phyloP scores from a whole-genome alignment of 2,329 filamentous ascomycete genomes.

The Calonectria ilicicola region DNA sequence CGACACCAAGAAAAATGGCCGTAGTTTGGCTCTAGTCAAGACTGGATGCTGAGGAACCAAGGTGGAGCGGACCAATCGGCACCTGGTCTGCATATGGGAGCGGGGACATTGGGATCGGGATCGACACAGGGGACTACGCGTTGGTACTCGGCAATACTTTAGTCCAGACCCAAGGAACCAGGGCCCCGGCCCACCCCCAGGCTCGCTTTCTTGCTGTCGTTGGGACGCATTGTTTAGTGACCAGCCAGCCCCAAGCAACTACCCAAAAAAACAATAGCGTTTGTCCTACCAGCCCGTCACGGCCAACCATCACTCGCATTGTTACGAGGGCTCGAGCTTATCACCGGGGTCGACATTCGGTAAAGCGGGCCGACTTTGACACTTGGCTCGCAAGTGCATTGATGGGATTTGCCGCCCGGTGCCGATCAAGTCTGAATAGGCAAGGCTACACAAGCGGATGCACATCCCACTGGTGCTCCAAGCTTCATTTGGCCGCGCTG shows the following conservation, averaged over 20 bases:
- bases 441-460: background rate
- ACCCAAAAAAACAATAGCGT: background rate
- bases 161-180: background rate
- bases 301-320: background rate
- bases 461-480: background rate
- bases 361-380: conserved; percentile 12
- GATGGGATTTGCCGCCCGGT: background rate
- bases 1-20: background rate
- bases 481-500: background rate
- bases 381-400: background rate
- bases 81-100: background rate
- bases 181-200: background rate
- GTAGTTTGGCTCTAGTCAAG: background rate
- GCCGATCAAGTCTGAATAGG: background rate
- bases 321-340: background rate
- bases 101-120: conserved; percentile 5
- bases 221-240: background rate
- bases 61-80: background rate
- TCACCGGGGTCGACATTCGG: background rate
- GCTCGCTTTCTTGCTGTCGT: background rate
- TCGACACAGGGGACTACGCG: background rate
- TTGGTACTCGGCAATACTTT: background rate
- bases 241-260: background rate
- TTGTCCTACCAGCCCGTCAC: background rate
- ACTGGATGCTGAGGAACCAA: background rate